These are phyloP conservation scores for Skeletonema tropicum DNA, from an alignment of 108 stramenopile genomes.

Conservation along the genomic window DNA sequence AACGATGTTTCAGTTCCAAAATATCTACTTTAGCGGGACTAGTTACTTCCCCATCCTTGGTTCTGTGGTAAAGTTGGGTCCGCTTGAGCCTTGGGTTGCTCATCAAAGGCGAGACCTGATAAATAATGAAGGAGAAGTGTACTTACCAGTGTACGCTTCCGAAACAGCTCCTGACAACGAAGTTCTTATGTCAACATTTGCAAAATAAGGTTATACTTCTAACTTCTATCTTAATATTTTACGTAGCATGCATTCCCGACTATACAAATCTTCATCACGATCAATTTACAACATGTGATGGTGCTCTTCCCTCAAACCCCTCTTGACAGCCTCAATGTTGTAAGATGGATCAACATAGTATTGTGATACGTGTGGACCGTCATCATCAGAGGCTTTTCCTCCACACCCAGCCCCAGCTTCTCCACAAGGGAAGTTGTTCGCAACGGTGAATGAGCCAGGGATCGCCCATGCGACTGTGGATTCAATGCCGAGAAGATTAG, in stretches of 20 bases:
- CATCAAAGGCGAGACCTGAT: conserved; percentile 79
- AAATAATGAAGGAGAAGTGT: conserved; percentile 73
- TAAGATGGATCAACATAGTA: conserved; percentile 24
- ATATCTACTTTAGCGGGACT: conserved; percentile 84
- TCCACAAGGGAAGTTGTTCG: conserved; percentile 52
- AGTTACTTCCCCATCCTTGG: conserved; percentile 88
- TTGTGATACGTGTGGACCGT: neutral
- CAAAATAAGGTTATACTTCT: neutral
- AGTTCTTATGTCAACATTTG: conserved; percentile 65
- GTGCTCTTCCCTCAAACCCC: neutral
- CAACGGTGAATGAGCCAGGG: conserved; percentile 61
- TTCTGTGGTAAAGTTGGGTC: conserved; percentile 63
- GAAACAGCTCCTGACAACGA: conserved; percentile 74
- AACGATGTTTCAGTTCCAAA: conserved; percentile 80
- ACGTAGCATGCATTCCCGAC: neutral
- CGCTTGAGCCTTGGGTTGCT: conserved; percentile 71
- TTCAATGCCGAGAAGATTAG: conserved; percentile 81
- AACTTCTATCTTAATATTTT: neutral
- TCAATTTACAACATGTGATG: neutral
- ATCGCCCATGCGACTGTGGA: conserved; percentile 73
- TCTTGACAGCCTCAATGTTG: neutral
- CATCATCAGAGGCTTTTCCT: neutral
- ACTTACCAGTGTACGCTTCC: conserved; percentile 68
- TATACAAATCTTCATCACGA: neutral
- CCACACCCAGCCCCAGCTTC: conserved; percentile 63